Base-by-base conservation (phyloP, 345 rosid species). In the Acer campestre region DNA sequence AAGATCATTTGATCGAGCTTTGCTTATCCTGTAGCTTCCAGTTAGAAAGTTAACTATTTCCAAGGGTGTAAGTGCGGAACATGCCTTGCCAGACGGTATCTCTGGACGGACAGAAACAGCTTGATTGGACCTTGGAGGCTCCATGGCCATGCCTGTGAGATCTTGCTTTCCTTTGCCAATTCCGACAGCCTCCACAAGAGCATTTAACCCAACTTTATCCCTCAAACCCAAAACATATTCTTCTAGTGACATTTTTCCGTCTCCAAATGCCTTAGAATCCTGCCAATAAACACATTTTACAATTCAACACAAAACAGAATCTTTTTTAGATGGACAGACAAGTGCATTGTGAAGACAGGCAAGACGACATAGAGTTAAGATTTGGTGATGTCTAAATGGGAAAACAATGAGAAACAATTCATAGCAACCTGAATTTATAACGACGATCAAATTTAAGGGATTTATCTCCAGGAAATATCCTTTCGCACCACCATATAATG, bases 1-100 rank as follows among this genome's bases (percentile, higher is more conserved):
- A 76, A 94, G 90, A 83, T 92, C 94, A 75, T 82, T 85, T 58
- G 95, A 91, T 73, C 92, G 74, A 13, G 93, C 91, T 85, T 94
- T 94, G 83, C 98, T 91, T 79, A 94, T 81, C 78, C 97, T 87
- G 76, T 82, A 85, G 68, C 85, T 87, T 66, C 98, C 97, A 0
- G 91, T 92, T 68, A 92, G 85, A 74, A 88, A 89, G 53, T 85
- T 84, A 79, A 91, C 83, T 31, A 94, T 91, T 67, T 92, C 94
- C 6, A 68, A 40, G 48, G 89, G 56, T 0, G 93, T 81, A 72
- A 94, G 98, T 17, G 58, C 49, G 4, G 92, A 82, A 40, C 91
- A 88, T 31, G 90, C 91, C 80, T 89, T 91, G 61, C 93, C 91
- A 42, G 79, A 75, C 61, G 90, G 95, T 78, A 91, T 82, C 55